Evolutionary conservation across 176 grass and related monocot species (phyloP), one percentile per base, ranked within the genome.

Genomic region (Zoysia japonica): DNA sequence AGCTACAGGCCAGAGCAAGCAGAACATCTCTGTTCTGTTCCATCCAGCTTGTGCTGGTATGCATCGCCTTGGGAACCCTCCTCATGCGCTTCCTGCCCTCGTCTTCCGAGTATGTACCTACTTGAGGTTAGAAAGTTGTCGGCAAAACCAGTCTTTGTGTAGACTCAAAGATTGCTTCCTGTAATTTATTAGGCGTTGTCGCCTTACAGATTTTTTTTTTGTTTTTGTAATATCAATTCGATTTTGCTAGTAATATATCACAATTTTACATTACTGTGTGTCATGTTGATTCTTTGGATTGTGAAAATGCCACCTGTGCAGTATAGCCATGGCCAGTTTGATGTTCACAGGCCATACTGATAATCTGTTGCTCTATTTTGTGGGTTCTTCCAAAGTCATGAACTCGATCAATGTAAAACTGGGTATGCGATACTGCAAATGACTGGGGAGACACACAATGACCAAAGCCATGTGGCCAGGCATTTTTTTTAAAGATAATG

Each of bases 61-160:
- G 67, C 47, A 61, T 99, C 40, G 80, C 87, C 2, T 10, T 82
- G n/a, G 53, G 86, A 17, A 84, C 84, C 54, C 47, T 93, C 48
- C 40, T 99, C 8, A 17, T 38, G 56, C 79, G 79, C 47, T 79
- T 93, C 5, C 67, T 93, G 47, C 90, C 92, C 45, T 40, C 80
- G 44, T 87, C 82, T 46, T 47, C 72, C 6, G 92, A 91, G 16
- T 77, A 93, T 87, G 85, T 91, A 87, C 96, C 96, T 76, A 99
- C 96, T 72, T 99, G 88, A 90, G 62, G 72, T 67, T 89, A 78
- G 70, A 80, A 61, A 53, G 40, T 59, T 44, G 35, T 50, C 48
- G 14, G 46, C 35, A 39, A 59, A 59, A 46, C 16, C 70, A 77
- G 62, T 76, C 60, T 74, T 77, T 78, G 80, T 78, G 60, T 87